phyloP scores from a whole-genome alignment of 148 eudicot species.

The Cornus controversa region DNA sequence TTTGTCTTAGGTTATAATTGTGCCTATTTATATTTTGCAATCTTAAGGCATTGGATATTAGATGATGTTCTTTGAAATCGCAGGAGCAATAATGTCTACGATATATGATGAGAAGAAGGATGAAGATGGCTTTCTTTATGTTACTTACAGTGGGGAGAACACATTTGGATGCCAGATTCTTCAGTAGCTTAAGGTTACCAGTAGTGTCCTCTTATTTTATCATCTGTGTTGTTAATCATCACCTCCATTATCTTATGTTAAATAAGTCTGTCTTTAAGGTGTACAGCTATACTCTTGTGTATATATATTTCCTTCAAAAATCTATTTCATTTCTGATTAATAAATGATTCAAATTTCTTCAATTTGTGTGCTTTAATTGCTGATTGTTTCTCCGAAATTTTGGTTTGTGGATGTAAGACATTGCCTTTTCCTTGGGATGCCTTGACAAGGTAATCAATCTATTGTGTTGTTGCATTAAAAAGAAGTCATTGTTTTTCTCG shows the following conservation, averaged over 20 bases:
- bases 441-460: no score
- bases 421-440: no score
- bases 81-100: slow-evolving; percentile 40
- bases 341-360: not conserved
- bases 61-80: not conserved
- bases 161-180: slow-evolving; percentile 29
- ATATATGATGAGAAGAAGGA: slow-evolving; percentile 45
- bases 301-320: not conserved
- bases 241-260: not conserved
- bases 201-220: not conserved
- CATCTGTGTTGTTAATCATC: not conserved
- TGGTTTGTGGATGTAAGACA: not conserved
- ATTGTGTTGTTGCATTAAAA: no score
- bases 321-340: not conserved
- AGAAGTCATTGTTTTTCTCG: no score
- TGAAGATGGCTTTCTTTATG: slow-evolving; percentile 42
- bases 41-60: not conserved
- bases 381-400: not conserved
- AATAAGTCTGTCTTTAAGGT: not conserved
- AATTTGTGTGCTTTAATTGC: not conserved
- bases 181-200: not conserved
- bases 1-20: not conserved
- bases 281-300: not conserved
- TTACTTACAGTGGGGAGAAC: slow-evolving; percentile 45
- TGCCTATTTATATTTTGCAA: not conserved